Conservation (phyloP, 2,329 filamentous ascomycete species). For the Ophidiomyces ophidiicola region DNA sequence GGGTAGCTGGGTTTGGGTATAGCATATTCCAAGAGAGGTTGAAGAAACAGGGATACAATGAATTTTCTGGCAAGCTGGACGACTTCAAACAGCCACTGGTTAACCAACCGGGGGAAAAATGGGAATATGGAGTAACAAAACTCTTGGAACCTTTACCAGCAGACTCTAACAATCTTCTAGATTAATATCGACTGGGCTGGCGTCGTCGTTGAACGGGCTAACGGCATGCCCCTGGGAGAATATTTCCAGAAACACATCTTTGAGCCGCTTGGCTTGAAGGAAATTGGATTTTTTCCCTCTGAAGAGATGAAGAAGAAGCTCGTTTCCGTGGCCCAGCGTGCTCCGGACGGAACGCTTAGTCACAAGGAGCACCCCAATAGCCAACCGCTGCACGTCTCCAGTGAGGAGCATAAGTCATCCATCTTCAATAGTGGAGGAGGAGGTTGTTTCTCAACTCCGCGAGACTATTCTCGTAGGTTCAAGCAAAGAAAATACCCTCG, state of each 20-base stretch:
- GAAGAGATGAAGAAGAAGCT: conserved; percentile 43
- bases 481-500: neutral
- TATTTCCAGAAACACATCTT: conserved; percentile 41
- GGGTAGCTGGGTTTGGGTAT: conserved; percentile 45
- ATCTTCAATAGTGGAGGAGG: conserved; percentile 51
- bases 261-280: conserved; percentile 37
- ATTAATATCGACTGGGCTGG: conserved; percentile 45
- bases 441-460: conserved; percentile 48
- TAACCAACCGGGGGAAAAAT: conserved; percentile 50
- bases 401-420: conserved; percentile 32
- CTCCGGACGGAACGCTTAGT: conserved; percentile 33
- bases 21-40: conserved; percentile 42
- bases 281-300: conserved; percentile 47
- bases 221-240: conserved; percentile 35
- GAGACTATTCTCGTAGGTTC: conserved; percentile 47
- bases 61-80: conserved; percentile 47
- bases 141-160: conserved; percentile 6
- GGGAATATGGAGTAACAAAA: conserved; percentile 46
- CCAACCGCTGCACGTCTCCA: conserved; percentile 35
- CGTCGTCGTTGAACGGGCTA: conserved; percentile 37
- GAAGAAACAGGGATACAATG: conserved; percentile 37
- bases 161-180: conserved; percentile 23
- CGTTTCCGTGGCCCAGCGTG: conserved; percentile 46
- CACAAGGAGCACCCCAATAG: conserved; percentile 42
- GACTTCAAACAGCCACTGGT: conserved; percentile 45